Evolutionary conservation across 129 eudicot species (phyloP), one percentile per base, ranked within the genome.

Genomic region (Deinandra increscens): DNA sequence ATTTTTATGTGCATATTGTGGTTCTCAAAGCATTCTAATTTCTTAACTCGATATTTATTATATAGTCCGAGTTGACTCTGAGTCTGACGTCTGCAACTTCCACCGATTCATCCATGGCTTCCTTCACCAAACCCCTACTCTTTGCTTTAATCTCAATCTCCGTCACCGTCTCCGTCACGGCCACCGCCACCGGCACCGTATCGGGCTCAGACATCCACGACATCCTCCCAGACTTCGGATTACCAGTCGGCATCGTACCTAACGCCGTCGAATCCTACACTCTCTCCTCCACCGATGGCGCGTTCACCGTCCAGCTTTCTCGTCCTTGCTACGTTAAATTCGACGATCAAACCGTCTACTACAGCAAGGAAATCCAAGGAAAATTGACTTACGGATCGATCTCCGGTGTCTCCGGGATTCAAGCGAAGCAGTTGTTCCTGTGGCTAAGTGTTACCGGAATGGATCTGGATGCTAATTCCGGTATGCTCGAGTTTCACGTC

Each of bases 241-340:
- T 91, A 36, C 97, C 96, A n/a, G 72, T 73, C 60, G 97, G 97
- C 5, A 75, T 91, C 56, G 41, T 91, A 26, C 96, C 96, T 0
- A 22, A 80, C 74, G 89, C 78, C 37, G 86, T 86, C 51, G 77
- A 73, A 29, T 83, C 96, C 62, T 91, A 87, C 75, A 13, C 77
- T 3, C 79, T 88, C 58, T 86, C 88, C 38, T 45, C 83, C 45
- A 26, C 80, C 54, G 73, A 71, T 68, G 87, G 84, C 4, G 58
- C 80, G 26, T 88, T 91, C 80, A 54, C 77, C 9, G 68, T 91
- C 48, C 64, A 71, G 1, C 83, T 91, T 64, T 46, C 77, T 0
- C 81, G 68, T 67, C 72, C 86, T 2, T 91, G 97, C 54, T 88
- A 86, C 70, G 91, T 91, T 19, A 48, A 86, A 20, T 91, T 85